Percentiles rank a stretch among this genome's conserved stretches.
Evolutionary conservation across 108 stramenopile species (phyloP).

Genomic region (Cafeteria roenbergensis): DNA sequence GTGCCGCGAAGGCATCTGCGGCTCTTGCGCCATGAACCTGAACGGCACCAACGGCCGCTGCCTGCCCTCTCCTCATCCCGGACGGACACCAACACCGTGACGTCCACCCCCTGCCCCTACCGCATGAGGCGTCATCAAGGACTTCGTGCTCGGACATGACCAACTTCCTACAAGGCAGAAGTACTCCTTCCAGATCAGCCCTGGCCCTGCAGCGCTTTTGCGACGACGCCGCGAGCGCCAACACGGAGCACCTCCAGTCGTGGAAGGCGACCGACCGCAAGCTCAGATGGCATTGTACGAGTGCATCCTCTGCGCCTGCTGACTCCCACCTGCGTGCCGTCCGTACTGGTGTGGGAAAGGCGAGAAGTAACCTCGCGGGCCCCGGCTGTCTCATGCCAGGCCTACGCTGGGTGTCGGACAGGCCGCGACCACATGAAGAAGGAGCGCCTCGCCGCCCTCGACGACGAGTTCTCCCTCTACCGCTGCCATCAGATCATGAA

Average conservation of each 20-base stretch:
- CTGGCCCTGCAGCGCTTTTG: too few species aligned
- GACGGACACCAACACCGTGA: slow-evolving; percentile 67
- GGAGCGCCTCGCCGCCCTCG: slow-evolving; percentile 73
- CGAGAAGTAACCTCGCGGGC: slow-evolving; percentile 84
- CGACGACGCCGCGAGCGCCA: slow-evolving; percentile 48
- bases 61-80: slow-evolving; percentile 55
- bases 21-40: slow-evolving; percentile 97
- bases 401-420: slow-evolving; percentile 89
- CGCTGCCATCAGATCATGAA: slow-evolving; percentile 98
- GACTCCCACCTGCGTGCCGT: slow-evolving; percentile 81
- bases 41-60: slow-evolving; percentile 91
- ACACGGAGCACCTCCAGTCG: slow-evolving; percentile 76
- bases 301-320: slow-evolving; percentile 98
- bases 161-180: too few species aligned
- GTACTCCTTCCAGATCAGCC: too few species aligned
- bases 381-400: slow-evolving; percentile 97
- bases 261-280: too few species aligned
- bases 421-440: slow-evolving; percentile 68
- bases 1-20: slow-evolving; percentile 95
- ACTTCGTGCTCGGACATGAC: slow-evolving; percentile 93
- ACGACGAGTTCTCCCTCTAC: slow-evolving; percentile 91
- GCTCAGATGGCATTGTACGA: too few species aligned
- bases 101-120: slow-evolving; percentile 94
- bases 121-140: slow-evolving; percentile 96
- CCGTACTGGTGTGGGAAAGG: slow-evolving; percentile 96